Base-by-base conservation (phyloP, 805 yeast genomes). In the Zygosaccharomyces kombuchaensis region DNA sequence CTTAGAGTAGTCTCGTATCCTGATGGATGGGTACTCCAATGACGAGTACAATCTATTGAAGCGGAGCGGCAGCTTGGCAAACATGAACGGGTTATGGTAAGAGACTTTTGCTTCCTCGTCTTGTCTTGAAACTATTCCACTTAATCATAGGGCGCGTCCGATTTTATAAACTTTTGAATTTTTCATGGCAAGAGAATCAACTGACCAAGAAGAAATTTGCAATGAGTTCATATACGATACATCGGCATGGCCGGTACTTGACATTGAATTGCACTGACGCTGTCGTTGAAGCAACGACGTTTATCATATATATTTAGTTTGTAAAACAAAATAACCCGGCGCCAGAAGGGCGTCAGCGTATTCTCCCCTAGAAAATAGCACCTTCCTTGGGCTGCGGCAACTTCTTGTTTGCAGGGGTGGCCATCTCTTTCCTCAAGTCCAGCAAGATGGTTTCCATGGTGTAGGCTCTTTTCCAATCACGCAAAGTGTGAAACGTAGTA, bases 331-430 rank as follows among this genome's bases (percentile, higher is more conserved):
- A 9, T 26, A 26, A 5, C 32, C n/a, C 32, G 12, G 32, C 32
- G 14, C 13, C 3, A 9, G 13, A 26, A 16, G 7, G 9, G 34
- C 13, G 17, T n/a, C 42, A 38, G 35, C 13, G 26, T 32, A 26
- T 34, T 37, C 34, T 37, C 35, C 22, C 34, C 46, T 43, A 67
- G 57, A 81, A 87, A 9, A 82, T 78, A 30, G 84, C 68, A 8
- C 97, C 97, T 71, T 93, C 99, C 9, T 84, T 71, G 10, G 99
- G 99, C 71, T 93, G 99, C 8, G 82, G 73, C 52, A 91, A 72
- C 70, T 87, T 88, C 71, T 89, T 82, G 66, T 93, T 89, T 9
- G 81, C 66, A 3, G 91, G 77, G 16, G 78, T 67, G 1, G 95
- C 96, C 98, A 93, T 91, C 55, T 82, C 87, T 56, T 85, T 85